Evolutionary conservation across 2,329 filamentous ascomycete genomes (phyloP), one percentile per base, ranked within the genome.

Genomic region (Periconia sp.): DNA sequence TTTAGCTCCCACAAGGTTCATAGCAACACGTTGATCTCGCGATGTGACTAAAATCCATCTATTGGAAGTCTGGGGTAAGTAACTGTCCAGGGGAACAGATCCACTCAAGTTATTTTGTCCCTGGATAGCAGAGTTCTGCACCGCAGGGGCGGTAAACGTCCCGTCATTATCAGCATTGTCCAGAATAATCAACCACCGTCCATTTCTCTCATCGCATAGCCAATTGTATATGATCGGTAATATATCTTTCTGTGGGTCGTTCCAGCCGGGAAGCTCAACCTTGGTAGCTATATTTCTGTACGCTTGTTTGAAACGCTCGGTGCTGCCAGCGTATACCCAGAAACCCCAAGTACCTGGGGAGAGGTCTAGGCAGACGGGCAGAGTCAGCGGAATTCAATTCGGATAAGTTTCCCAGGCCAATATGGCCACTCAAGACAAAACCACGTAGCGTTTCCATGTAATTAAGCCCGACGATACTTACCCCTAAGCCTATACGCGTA

Each of bases 131-230:
- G 20, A 14, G 15, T n/a, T 2, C 47, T 33, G 31, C 8, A 8
- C 31, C 31, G 14, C 31, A 14, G 31, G 14, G 14, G 31, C 14
- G 31, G 31, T 47, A 40, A 53, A 53, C 30, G 52, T 50, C 23
- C 30, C 23, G 30, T 54, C 48, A 33, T 60, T 47, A 40, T 58
- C 58, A 31, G 47, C 55, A 46, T 60, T 58, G 47, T 60, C 58
- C n/a, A 60, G 55, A 49, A 60, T 50, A 46, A 60, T 56, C 3
- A 58, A 46, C 58, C 55, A 60, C 18, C 15, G 55, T 27, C 58
- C 58, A 33, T 60, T 56, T 44, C 27, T 33, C 43, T 23, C 37
- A 35, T 60, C 53, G 19, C 40, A 55, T n/a, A 60, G 50, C 58
- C 55, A 60, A 46, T n/a, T 45, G 43, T 55, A 35, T 3, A 60